Evolutionary conservation across 139 green algal genomes (phyloP), one percentile per base, ranked within the genome.

Genomic region (Chlorella sp.): DNA sequence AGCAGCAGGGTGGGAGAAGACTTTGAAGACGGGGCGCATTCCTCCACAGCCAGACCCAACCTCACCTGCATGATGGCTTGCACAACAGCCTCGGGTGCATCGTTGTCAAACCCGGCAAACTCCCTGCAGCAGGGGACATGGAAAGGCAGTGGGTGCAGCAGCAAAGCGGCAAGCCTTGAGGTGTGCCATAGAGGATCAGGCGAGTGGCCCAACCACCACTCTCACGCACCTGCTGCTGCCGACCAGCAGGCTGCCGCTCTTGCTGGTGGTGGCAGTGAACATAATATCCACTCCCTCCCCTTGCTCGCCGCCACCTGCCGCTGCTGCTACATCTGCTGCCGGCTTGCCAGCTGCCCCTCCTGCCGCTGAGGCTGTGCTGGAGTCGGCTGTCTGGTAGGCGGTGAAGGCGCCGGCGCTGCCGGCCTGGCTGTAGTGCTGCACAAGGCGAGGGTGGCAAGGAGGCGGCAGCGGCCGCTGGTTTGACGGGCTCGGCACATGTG

Each of bases 231-330:
- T 38, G 48, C 73, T 72, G 77, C 77, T 83, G 58, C 77, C 77
- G 1, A 83, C 30, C 40, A 97, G 87, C 67, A 96, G 80, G 1
- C 46, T 80, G 32, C 94, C 94, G 38, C 84, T 86, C 40, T 90
- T 84, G 77, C 84, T 92, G 38, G 90, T 92, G 30, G 93, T 95
- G 79, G 93, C 93, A 20, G 94, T 97, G 88, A 96, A 96, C 30
- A 91, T 95, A 86, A 96, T 93, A 85, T 94, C 90, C 0, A 44
- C n/a, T 2, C 9, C 32, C 19, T 64, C 73, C n/a, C 34, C 65
- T 73, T 11, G 8, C 65, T 43, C 65, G 13, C 34, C 1, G 65
- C 65, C 65, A 34, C n/a, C 13, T 74, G 17, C 36, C 8, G 0
- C 68, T 74, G 65, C n/a, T 44, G 3, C 65, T 13, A 6, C 30